A percentile compares a stretch with the other conserved stretches of the same genome.
These are phyloP conservation scores for Priceomyces carsonii DNA, from an alignment of 805 yeast species.

Conservation along the genomic window DNA sequence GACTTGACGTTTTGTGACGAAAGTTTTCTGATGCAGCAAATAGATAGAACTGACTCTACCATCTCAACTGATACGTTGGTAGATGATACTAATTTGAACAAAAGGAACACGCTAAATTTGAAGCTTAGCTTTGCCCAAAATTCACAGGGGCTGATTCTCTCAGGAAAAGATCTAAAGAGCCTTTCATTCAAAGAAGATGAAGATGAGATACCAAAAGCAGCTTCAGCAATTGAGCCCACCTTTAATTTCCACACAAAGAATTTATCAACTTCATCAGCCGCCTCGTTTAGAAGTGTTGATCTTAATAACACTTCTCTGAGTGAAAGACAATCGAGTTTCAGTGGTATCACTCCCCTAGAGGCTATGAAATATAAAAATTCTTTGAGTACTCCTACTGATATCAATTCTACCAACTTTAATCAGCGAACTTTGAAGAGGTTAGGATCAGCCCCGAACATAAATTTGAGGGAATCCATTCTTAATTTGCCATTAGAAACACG, in stretches of 20 bases:
- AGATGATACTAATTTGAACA: slow-evolving; percentile 15
- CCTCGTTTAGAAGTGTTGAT: background rate
- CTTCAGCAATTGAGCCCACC: slow-evolving; percentile 21
- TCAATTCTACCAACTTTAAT: slow-evolving; percentile 17
- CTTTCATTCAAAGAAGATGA: slow-evolving; percentile 10
- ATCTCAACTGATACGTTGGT: slow-evolving; percentile 34
- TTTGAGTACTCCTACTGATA: slow-evolving; percentile 6
- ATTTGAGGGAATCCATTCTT: slow-evolving; percentile 13
- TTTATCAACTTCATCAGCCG: background rate
- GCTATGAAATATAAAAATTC: background rate
- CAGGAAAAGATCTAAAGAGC: slow-evolving; percentile 7
- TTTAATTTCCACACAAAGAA: slow-evolving; percentile 12
- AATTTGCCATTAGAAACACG: slow-evolving; percentile 22
- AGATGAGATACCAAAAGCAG: slow-evolving; percentile 11
- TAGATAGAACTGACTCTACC: slow-evolving; percentile 16
- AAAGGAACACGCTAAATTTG: slow-evolving; percentile 13
- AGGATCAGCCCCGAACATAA: slow-evolving; percentile 18
- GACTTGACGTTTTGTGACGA: slow-evolving; percentile 13
- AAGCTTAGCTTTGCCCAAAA: slow-evolving; percentile 13
- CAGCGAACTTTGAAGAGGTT: slow-evolving; percentile 24
- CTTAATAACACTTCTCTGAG: background rate
- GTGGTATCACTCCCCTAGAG: background rate
- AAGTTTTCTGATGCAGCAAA: background rate
- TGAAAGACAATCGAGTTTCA: too few species aligned
- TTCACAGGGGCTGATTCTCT: slow-evolving; percentile 8